phyloP scores from a whole-genome alignment of 345 rosid genomes.

The Eucalyptus viminalis region DNA sequence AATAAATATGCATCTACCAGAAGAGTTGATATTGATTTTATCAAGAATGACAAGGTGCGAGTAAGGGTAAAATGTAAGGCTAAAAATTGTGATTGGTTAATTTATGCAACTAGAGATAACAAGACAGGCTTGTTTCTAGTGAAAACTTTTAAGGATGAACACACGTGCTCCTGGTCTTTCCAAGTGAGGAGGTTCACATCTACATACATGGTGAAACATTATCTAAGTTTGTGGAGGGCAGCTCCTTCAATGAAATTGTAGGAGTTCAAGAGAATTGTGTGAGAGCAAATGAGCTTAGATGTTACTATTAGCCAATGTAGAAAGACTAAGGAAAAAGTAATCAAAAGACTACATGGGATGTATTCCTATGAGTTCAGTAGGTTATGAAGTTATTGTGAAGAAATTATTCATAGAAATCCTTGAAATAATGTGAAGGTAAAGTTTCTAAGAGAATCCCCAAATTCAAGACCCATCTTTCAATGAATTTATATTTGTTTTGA shows the following conservation, averaged over 20 bases:
- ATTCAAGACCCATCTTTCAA: neutral
- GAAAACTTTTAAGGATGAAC: neutral
- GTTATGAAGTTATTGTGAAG: neutral
- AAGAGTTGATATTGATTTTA: neutral
- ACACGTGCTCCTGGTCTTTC: neutral
- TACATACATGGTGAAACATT: neutral
- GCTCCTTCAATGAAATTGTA: neutral
- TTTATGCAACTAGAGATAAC: neutral
- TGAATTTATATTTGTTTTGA: neutral
- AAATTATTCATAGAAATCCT: neutral
- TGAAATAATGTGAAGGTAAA: neutral
- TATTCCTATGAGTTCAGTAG: neutral
- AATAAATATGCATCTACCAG: neutral
- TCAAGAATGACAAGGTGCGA: neutral
- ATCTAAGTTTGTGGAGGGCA: neutral
- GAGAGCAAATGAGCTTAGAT: neutral
- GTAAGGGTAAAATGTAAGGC: neutral
- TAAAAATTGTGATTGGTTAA: neutral
- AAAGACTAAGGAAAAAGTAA: neutral
- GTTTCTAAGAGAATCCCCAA: neutral
- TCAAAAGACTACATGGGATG: neutral
- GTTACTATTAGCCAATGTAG: neutral
- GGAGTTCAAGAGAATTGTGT: neutral
- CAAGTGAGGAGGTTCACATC: neutral
- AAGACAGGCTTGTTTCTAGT: neutral